Percentiles rank a stretch among this genome's conserved stretches.
These are phyloP conservation scores for Xylariomycetidae sp. DNA, from an alignment of 2,329 filamentous ascomycete genomes.

Conservation along the genomic window DNA sequence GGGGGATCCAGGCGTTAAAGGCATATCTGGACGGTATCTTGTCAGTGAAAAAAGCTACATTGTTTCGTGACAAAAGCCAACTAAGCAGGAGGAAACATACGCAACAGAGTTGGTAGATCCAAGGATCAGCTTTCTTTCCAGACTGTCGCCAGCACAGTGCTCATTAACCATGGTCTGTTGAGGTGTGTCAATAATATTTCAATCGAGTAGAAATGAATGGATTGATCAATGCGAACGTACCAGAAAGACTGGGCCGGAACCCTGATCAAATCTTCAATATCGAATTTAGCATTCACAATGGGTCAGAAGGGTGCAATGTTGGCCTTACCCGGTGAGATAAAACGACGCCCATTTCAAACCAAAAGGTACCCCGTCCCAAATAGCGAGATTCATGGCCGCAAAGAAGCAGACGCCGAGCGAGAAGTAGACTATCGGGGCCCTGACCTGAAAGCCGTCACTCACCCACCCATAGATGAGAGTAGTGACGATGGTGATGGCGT, in stretches of 20 bases:
- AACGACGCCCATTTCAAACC: constrained; percentile 20
- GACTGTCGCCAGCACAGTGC: neutral
- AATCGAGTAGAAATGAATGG: neutral
- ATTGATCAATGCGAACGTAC: neutral
- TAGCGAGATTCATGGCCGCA: constrained; percentile 19
- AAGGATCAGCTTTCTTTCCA: neutral
- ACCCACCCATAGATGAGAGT: constrained; percentile 24
- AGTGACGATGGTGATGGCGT: constrained; percentile 21
- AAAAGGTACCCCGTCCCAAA: constrained; percentile 21
- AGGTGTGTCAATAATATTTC: neutral
- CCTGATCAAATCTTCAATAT: neutral
- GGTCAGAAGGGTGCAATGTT: neutral
- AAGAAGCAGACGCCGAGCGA: constrained; percentile 20
- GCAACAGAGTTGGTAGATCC: no score
- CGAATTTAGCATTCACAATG: neutral
- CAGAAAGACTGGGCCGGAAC: neutral
- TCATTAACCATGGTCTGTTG: neutral
- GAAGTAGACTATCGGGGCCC: constrained; percentile 20
- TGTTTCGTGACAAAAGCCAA: no score
- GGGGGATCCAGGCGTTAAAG: no score
- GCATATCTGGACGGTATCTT: no score
- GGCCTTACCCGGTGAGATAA: constrained; percentile 17
- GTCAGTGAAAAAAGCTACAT: no score
- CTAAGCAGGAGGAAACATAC: no score
- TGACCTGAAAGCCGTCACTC: constrained; percentile 21